phyloP scores from a whole-genome alignment of 306 rosid genomes.

The Dalbergia cultrata region DNA sequence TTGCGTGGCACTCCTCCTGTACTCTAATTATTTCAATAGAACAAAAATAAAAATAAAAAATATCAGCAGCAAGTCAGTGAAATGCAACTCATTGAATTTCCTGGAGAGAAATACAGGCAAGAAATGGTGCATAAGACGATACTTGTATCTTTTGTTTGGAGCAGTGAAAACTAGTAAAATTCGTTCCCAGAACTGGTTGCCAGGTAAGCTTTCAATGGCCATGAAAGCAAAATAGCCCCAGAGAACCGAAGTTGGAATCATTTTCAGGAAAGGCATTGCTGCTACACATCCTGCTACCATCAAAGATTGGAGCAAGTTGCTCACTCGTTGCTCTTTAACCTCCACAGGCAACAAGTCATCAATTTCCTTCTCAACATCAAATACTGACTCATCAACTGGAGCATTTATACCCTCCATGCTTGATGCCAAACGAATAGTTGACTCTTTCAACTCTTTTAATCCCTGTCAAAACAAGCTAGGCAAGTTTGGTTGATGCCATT shows the following conservation, averaged over 20 bases:
- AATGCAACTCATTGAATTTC: conserved; percentile 25
- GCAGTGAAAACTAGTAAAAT: conserved; percentile 74
- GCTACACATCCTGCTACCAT: conserved; percentile 82
- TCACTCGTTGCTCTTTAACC: conserved; percentile 86
- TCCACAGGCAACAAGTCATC: conserved; percentile 80
- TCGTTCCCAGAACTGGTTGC: conserved; percentile 89
- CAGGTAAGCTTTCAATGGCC: conserved; percentile 89
- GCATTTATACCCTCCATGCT: conserved; percentile 56
- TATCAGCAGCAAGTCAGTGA: conserved; percentile 24
- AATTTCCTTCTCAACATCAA: conserved; percentile 78
- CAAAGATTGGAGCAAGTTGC: conserved; percentile 82
- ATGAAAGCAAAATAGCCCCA: conserved; percentile 92
- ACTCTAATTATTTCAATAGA: conserved; percentile 52
- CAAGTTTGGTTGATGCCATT: conserved; percentile 27
- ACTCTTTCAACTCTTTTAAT: conserved; percentile 69
- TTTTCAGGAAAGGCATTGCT: conserved; percentile 82
- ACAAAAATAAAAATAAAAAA: neutral
- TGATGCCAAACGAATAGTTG: conserved; percentile 68
- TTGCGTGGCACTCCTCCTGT: conserved; percentile 70
- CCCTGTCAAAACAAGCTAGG: conserved; percentile 59
- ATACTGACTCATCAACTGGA: conserved; percentile 69
- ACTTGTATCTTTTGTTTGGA: conserved; percentile 82
- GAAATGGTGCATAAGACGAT: conserved; percentile 39
- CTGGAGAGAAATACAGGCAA: neutral
- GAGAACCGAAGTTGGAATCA: conserved; percentile 82